A percentile compares a stretch with the other conserved stretches of the same genome.
These are phyloP conservation scores for Artemisia annua DNA, from an alignment of 129 eudicot genomes.

Conservation along the genomic window DNA sequence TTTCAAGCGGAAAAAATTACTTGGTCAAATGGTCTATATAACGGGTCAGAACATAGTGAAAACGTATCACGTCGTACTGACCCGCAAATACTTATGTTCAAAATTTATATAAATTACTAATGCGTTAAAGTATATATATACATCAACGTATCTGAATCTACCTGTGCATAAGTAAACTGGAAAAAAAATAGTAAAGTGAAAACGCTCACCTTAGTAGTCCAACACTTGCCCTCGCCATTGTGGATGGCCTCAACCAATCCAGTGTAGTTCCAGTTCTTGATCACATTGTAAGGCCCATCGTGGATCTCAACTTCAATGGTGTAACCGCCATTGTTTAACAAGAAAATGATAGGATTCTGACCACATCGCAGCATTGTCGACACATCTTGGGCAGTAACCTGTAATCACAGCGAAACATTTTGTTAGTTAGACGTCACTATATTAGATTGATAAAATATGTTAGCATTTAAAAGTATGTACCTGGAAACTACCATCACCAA, in stretches of 20 bases:
- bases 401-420: background rate
- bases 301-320: constrained; percentile 77
- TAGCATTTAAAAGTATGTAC: constrained; percentile 19
- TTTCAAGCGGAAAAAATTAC: too few species aligned
- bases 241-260: constrained; percentile 72
- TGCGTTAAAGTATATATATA: too few species aligned
- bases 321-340: constrained; percentile 79
- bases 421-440: too few species aligned
- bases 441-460: too few species aligned
- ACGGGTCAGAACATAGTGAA: too few species aligned
- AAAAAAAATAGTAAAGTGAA: too few species aligned
- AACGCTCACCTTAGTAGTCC: constrained; percentile 59
- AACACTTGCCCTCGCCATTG: constrained; percentile 68
- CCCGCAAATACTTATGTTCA: too few species aligned
- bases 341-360: constrained; percentile 56
- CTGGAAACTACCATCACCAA: constrained; percentile 83
- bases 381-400: constrained; percentile 67
- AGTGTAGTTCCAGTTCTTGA: constrained; percentile 81
- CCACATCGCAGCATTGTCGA: constrained; percentile 67
- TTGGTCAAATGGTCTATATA: too few species aligned
- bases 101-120: too few species aligned
- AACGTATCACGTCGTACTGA: too few species aligned
- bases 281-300: constrained; percentile 80
- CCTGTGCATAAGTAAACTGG: too few species aligned
- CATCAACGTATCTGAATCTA: too few species aligned